Evolutionary conservation across 2,329 filamentous ascomycete genomes (phyloP).

Genomic region (Stagonosporopsis vannaccii): DNA sequence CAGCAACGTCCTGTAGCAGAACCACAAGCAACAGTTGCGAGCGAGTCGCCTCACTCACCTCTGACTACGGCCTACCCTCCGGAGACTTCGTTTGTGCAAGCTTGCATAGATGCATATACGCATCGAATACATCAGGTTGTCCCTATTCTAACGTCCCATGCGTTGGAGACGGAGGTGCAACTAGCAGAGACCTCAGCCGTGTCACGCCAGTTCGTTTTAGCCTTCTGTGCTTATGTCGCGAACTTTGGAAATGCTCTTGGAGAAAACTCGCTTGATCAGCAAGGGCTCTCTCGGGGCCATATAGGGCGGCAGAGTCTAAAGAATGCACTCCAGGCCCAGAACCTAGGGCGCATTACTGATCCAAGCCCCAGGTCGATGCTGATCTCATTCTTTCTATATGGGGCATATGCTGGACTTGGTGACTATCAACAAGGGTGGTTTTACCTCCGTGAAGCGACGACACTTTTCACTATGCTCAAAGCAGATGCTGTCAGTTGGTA

Average conservation of each 20-base stretch:
- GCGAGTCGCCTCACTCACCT: constrained; percentile 1
- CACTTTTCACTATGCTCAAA: constrained; percentile 56
- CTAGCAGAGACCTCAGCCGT: constrained; percentile 27
- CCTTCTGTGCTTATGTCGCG: constrained; percentile 49
- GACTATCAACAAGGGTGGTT: constrained; percentile 81
- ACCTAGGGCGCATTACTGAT: constrained; percentile 26
- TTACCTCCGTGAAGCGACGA: constrained; percentile 77
- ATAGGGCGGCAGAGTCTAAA: constrained; percentile 30
- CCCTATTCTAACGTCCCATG: constrained; percentile 35
- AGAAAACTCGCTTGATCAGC: not conserved
- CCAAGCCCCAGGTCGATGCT: constrained; percentile 55
- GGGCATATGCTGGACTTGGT: constrained; percentile 73
- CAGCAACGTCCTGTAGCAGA: constrained; percentile 49
- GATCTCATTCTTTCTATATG: constrained; percentile 82
- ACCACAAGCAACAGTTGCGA: not conserved
- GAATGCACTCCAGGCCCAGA: constrained; percentile 33
- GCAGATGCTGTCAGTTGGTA: constrained; percentile 23
- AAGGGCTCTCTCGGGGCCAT: not conserved
- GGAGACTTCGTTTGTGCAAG: constrained; percentile 66
- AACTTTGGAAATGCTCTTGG: constrained; percentile 30
- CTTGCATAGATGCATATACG: constrained; percentile 73
- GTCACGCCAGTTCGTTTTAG: constrained; percentile 43
- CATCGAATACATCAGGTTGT: constrained; percentile 68
- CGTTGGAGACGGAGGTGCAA: constrained; percentile 33
- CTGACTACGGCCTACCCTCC: not conserved